Conservation (phyloP, 371 early-diverging fungal species). For the Zychaea mexicana region DNA sequence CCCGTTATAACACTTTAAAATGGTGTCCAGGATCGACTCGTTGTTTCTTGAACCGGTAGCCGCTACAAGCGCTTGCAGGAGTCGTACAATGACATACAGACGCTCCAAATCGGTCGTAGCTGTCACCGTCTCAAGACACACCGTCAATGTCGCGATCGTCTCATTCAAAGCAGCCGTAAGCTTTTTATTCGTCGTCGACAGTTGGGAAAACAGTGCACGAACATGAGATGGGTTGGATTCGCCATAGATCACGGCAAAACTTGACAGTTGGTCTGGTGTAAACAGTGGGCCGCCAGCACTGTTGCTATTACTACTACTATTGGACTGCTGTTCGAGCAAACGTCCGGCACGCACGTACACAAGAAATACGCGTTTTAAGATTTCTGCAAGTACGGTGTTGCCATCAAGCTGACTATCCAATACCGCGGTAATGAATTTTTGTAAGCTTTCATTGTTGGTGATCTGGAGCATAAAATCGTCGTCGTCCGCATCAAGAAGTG, state of each 20-base stretch:
- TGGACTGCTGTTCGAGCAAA: neutral
- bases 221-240: constrained; percentile 9
- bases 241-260: constrained; percentile 17
- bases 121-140: neutral
- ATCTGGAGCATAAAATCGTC: constrained; percentile 11
- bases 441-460: constrained; percentile 12
- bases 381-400: neutral
- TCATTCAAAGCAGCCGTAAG: neutral
- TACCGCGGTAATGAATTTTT: constrained; percentile 7
- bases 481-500: constrained; percentile 10
- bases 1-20: constrained; percentile 8
- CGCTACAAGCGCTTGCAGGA: constrained; percentile 15
- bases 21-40: neutral
- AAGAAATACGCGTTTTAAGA: constrained; percentile 15
- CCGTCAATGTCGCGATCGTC: neutral
- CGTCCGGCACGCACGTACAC: constrained; percentile 15
- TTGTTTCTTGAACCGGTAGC: constrained; percentile 4
- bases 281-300: constrained; percentile 4
- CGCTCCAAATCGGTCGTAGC: neutral
- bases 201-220: constrained; percentile 10
- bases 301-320: no score
- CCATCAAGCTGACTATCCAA: constrained; percentile 13
- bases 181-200: neutral
- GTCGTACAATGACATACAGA: constrained; percentile 9
- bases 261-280: constrained; percentile 1